phyloP scores from a whole-genome alignment of 345 rosid species.

The Sonneratia alba region DNA sequence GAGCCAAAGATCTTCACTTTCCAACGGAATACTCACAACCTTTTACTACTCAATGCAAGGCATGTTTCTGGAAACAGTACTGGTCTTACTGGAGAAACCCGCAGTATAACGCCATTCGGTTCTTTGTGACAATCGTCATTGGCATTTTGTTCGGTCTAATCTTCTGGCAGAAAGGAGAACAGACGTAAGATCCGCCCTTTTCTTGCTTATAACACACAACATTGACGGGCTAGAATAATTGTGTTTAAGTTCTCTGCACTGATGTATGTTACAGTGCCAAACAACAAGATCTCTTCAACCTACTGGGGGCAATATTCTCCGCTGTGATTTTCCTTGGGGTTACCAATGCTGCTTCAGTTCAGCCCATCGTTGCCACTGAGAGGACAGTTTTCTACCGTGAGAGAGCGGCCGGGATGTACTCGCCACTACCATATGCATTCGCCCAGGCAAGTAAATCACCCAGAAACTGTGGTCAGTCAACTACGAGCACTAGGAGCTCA shows the following conservation, averaged over 20 bases:
- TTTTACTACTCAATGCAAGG: conserved; percentile 43
- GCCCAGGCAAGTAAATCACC: conserved; percentile 34
- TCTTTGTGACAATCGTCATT: conserved; percentile 44
- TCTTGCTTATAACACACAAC: not conserved
- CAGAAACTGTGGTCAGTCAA: too few species aligned
- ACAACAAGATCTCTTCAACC: conserved; percentile 52
- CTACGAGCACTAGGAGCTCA: not conserved
- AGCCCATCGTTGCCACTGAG: conserved; percentile 52
- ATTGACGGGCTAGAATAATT: not conserved
- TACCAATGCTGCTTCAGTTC: conserved; percentile 51
- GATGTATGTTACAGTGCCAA: conserved; percentile 21
- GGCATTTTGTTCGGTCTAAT: conserved; percentile 57
- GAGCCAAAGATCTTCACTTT: conserved; percentile 57
- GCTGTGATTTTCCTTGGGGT: conserved; percentile 67
- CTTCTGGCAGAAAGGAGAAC: conserved; percentile 62
- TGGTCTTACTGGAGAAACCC: conserved; percentile 80
- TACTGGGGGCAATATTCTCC: conserved; percentile 66
- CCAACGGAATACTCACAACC: conserved; percentile 54
- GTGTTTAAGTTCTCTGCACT: not conserved
- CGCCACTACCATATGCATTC: conserved; percentile 70
- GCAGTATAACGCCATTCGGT: conserved; percentile 65
- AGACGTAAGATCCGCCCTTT: conserved; percentile 24
- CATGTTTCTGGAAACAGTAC: conserved; percentile 76
- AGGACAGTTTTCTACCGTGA: conserved; percentile 82
- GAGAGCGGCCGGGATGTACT: conserved; percentile 84